Evolutionary conservation across 2,329 filamentous ascomycete genomes (phyloP).

Genomic region (Endoconidiophora polonica): DNA sequence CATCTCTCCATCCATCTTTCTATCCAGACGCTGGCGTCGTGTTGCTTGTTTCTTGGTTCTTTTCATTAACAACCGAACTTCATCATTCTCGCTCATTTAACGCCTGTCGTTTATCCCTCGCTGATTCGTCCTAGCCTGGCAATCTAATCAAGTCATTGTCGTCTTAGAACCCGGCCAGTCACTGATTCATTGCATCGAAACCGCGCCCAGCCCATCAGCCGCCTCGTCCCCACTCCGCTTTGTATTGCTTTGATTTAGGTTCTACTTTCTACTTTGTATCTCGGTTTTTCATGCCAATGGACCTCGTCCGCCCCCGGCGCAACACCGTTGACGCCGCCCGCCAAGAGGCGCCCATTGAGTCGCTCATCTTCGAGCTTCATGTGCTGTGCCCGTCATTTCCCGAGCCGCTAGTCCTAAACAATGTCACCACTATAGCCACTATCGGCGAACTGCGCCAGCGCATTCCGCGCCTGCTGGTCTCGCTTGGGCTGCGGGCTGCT

Average conservation of each 20-base stretch:
- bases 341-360: constrained; percentile 17
- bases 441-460: constrained; percentile 40
- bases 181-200: neutral
- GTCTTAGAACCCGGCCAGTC: no score
- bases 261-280: constrained; percentile 1
- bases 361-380: constrained; percentile 35
- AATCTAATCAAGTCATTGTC: no score
- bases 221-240: neutral
- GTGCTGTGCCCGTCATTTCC: constrained; percentile 41
- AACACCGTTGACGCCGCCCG: constrained; percentile 16
- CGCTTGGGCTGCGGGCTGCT: constrained; percentile 25
- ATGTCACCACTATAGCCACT: constrained; percentile 33
- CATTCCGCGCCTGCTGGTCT: constrained; percentile 34
- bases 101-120: no score
- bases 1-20: neutral
- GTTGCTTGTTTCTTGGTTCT: no score
- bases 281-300: constrained; percentile 4
- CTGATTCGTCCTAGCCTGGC: no score
- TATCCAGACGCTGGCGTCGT: no score
- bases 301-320: constrained; percentile 13
- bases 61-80: no score
- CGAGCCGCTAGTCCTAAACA: constrained; percentile 32
- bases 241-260: neutral
- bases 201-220: neutral
- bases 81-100: no score